A percentile compares a stretch with the other conserved stretches of the same genome.
These are phyloP conservation scores for Mycena leptocephala DNA, from an alignment of 768 basidiomycete species.

Conservation along the genomic window DNA sequence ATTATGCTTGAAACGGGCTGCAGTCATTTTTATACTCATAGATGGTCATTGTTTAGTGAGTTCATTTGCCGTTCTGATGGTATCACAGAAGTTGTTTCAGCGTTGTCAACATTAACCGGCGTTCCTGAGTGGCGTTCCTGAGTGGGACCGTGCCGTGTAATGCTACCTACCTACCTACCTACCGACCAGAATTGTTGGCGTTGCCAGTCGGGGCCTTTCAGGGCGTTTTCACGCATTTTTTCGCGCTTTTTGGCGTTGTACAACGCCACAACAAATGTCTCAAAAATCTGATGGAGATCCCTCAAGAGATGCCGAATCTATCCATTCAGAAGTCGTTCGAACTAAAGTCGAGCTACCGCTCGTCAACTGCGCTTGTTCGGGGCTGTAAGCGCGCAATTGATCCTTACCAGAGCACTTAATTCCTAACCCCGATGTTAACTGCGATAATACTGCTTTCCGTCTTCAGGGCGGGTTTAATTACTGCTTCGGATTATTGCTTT, in stretches of 20 bases:
- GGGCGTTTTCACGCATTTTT: too few relatives aligned
- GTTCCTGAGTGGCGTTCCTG: too few relatives aligned
- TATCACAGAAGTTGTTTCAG: too few relatives aligned
- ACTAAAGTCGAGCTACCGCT: too few relatives aligned
- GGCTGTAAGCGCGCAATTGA: not conserved
- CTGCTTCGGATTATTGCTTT: constrained; percentile 13
- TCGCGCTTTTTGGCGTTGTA: too few relatives aligned
- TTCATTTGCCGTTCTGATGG: too few relatives aligned
- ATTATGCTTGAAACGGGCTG: not conserved
- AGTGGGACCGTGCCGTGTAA: too few relatives aligned
- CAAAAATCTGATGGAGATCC: too few relatives aligned
- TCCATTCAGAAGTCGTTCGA: not conserved
- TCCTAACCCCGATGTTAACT: not conserved
- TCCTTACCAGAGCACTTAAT: not conserved
- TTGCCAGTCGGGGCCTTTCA: too few relatives aligned
- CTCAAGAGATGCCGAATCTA: not conserved
- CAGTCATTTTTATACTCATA: not conserved
- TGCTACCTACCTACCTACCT: too few relatives aligned
- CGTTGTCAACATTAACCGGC: too few relatives aligned
- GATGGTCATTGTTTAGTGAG: not conserved
- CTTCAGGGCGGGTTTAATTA: constrained; percentile 2
- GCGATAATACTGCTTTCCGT: not conserved
- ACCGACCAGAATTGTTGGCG: too few relatives aligned
- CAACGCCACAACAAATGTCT: not conserved
- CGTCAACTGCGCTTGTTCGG: not conserved